A percentile compares a stretch with the other conserved stretches of the same genome.
phyloP scores from a whole-genome alignment of 768 basidiomycete species.

The Butyriboletus loyo region DNA sequence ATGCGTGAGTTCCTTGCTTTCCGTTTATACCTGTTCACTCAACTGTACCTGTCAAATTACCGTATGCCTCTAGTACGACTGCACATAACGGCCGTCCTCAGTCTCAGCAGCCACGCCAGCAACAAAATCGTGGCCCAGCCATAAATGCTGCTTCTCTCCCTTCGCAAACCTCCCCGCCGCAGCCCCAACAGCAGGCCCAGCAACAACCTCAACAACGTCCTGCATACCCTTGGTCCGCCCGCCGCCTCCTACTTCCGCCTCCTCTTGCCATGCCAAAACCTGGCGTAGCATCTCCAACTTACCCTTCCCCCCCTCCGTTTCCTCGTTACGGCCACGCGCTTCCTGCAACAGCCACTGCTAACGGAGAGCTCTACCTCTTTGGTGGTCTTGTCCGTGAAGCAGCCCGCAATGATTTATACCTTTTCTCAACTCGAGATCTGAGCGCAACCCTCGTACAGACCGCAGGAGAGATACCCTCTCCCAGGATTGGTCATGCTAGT shows the following conservation, averaged over 20 bases:
- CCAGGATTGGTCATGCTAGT: conserved; percentile 94
- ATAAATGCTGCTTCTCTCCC: conserved; percentile 28
- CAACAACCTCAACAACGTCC: conserved; percentile 45
- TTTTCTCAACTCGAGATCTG: conserved; percentile 79
- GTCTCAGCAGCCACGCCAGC: conserved; percentile 36
- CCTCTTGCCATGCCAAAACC: conserved; percentile 64
- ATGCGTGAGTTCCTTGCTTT: conserved; percentile 35
- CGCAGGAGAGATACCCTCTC: conserved; percentile 80
- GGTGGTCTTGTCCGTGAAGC: conserved; percentile 93
- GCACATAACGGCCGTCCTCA: conserved; percentile 25
- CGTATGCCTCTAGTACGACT: conserved; percentile 7
- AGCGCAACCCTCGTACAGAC: conserved; percentile 83
- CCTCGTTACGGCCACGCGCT: conserved; percentile 96
- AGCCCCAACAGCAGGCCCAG: conserved; percentile 32
- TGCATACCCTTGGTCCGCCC: conserved; percentile 81
- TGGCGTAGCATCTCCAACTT: conserved; percentile 57
- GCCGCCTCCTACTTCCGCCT: conserved; percentile 66
- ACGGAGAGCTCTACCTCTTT: conserved; percentile 92
- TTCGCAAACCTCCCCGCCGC: conserved; percentile 31
- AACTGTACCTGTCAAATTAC: not conserved
- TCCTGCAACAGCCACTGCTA: conserved; percentile 69
- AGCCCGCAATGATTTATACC: conserved; percentile 89
- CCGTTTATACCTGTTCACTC: not conserved
- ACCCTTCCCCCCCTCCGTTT: conserved; percentile 84
- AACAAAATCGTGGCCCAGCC: conserved; percentile 35